A percentile compares a stretch with the other conserved stretches of the same genome.
Evolutionary conservation across 2,329 filamentous ascomycete species (phyloP).

Genomic region (Hirsutella minnesotensis): DNA sequence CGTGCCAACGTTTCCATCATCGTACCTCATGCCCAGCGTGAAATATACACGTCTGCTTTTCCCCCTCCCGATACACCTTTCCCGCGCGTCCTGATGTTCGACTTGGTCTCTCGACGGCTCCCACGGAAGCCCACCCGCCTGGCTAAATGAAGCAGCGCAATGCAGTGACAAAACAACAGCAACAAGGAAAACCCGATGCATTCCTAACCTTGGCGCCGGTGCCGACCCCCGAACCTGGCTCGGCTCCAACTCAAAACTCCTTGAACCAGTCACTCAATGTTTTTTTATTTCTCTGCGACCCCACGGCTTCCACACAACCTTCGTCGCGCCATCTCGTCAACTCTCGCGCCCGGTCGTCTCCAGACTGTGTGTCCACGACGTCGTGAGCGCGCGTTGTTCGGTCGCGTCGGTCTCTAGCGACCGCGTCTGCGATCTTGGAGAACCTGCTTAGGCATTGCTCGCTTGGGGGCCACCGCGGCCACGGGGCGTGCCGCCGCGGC

Average conservation of each 20-base stretch:
- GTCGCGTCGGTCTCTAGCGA: background rate
- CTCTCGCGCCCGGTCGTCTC: background rate
- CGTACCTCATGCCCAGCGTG: slow-evolving; percentile 2
- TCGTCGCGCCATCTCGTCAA: background rate
- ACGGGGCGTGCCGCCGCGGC: slow-evolving; percentile 54
- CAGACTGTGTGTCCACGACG: background rate
- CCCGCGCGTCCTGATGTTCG: background rate
- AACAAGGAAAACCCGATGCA: slow-evolving; percentile 8
- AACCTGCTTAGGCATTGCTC: slow-evolving; percentile 33
- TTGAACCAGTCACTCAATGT: slow-evolving; percentile 11
- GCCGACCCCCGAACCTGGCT: slow-evolving; percentile 17
- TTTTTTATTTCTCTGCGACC: background rate
- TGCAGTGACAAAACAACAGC: slow-evolving; percentile 9
- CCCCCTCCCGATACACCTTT: background rate
- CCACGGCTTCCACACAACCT: background rate
- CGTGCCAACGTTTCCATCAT: background rate
- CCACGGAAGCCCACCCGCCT: background rate
- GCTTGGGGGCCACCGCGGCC: slow-evolving; percentile 49
- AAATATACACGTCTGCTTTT: slow-evolving; percentile 1
- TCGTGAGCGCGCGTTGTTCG: background rate
- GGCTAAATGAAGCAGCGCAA: slow-evolving; percentile 6
- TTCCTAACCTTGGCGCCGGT: slow-evolving; percentile 9
- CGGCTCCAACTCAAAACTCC: slow-evolving; percentile 19
- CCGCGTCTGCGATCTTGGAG: slow-evolving; percentile 1
- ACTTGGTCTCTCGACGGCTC: background rate